Conservation (phyloP, 129 eudicot genomes). For the Kitagawia praeruptora region DNA sequence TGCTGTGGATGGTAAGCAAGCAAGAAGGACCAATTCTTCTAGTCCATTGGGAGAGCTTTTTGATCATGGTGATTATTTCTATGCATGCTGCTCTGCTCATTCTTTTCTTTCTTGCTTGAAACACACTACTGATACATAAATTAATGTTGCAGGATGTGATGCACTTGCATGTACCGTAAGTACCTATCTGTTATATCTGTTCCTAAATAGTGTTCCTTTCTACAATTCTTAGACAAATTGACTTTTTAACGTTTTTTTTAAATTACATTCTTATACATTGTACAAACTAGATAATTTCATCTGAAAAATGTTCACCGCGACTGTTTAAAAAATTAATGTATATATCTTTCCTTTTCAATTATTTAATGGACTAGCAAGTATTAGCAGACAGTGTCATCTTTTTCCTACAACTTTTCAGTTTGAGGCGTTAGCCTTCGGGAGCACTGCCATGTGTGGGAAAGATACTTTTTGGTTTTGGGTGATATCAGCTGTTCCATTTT, state of each 20-base stretch:
- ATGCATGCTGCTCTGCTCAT: background rate
- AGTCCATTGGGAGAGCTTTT: slow-evolving; percentile 99
- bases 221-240: background rate
- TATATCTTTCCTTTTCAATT: background rate
- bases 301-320: background rate
- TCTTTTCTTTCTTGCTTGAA: background rate
- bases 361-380: background rate
- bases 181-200: background rate
- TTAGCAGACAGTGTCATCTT: background rate
- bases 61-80: slow-evolving; percentile 59
- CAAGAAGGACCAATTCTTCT: slow-evolving; percentile 92
- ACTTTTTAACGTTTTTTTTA: background rate
- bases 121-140: slow-evolving; percentile 6
- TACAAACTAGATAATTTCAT: background rate
- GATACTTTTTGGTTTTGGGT: slow-evolving; percentile 93
- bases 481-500: slow-evolving; percentile 89
- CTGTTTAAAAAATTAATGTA: background rate
- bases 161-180: slow-evolving; percentile 96
- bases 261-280: background rate
- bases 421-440: slow-evolving; percentile 93
- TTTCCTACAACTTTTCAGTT: slow-evolving; percentile 27
- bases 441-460: slow-evolving; percentile 94
- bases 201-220: background rate
- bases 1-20: slow-evolving; percentile 99
- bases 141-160: slow-evolving; percentile 73